Conservation (phyloP, 2,329 filamentous ascomycete species). For the Fonsecaea multimorphosa region DNA sequence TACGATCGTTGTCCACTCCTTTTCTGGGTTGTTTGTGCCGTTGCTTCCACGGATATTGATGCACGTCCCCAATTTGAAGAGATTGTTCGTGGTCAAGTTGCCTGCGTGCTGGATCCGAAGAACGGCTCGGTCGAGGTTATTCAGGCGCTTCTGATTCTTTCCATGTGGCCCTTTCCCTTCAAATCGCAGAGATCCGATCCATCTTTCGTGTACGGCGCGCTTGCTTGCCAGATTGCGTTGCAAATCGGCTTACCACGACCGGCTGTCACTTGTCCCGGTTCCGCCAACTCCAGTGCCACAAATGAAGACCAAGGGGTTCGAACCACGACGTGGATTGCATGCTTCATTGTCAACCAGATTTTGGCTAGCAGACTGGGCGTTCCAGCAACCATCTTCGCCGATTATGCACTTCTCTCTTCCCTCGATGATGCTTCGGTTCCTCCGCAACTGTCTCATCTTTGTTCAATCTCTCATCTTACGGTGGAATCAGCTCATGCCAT, state of each 20-base stretch:
- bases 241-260: slow-evolving; percentile 39
- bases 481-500: slow-evolving; percentile 15
- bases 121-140: slow-evolving; percentile 35
- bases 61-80: slow-evolving; percentile 16
- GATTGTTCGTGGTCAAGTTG: slow-evolving; percentile 29
- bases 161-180: slow-evolving; percentile 40
- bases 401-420: slow-evolving; percentile 18
- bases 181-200: slow-evolving; percentile 33
- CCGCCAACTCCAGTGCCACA: slow-evolving; percentile 33
- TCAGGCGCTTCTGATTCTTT: slow-evolving; percentile 38
- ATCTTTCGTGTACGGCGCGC: slow-evolving; percentile 32
- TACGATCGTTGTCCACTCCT: slow-evolving; percentile 23
- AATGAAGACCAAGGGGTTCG: slow-evolving; percentile 26
- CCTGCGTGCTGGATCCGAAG: slow-evolving; percentile 33
- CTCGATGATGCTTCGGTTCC: slow-evolving; percentile 18
- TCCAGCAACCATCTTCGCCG: slow-evolving; percentile 19
- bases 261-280: slow-evolving; percentile 16
- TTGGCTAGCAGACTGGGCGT: slow-evolving; percentile 25
- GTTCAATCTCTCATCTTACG: slow-evolving; percentile 21
- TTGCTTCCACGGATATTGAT: slow-evolving; percentile 17
- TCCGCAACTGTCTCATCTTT: slow-evolving; percentile 21
- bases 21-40: slow-evolving; percentile 29
- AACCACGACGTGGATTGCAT: slow-evolving; percentile 38
- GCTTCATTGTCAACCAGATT: slow-evolving; percentile 33
- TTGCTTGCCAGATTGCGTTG: slow-evolving; percentile 36